Evolutionary conservation across 805 yeast species (phyloP), one percentile per base, ranked within the genome.

Genomic region (Candida endomychidarum): DNA sequence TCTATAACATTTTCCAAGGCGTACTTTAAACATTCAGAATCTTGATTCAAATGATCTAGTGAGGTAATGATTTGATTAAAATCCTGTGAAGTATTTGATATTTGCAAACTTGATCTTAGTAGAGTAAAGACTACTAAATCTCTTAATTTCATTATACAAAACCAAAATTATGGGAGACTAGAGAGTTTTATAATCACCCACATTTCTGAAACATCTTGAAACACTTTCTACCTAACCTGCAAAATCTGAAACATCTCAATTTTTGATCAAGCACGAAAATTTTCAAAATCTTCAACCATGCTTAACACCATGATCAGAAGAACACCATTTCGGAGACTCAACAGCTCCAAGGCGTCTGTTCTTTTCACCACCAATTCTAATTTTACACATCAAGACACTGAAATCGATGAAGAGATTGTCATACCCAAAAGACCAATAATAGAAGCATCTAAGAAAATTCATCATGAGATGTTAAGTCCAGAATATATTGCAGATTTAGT

Each of bases 1-100:
- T 69, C 63, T 6, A 78, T 43, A 16, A 76, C 60, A 0, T 60
- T 58, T 2, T 49, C 32, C 3, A 78, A 43, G 1, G 81, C 75
- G 10, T 58, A 48, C 28, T 63, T 64, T 0, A 66, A 60, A 55
- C 80, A 75, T 23, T 32, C 31, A 3, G 52, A 47, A 8, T 42
- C 41, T 17, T 29, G 6, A 12, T 21, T 20, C 5, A 21, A 8
- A n/a, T 37, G 6, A 38, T 25, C 21, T 29, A 29, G 17, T 17
- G 33, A 29, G 7, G 18, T n/a, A 12, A 27, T 27, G 17, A 27
- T 27, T 27, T 27, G 14, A 7, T 27, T 27, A 12, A 27, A 27
- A 27, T 27, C 19, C 18, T n/a, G 17, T 12, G n/a, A n/a, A n/a
- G n/a, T n/a, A n/a, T n/a, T n/a, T n/a, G n/a, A n/a, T n/a, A n/a